Conservation (phyloP, 257 asterid species). For the Solanum lignicaule region DNA sequence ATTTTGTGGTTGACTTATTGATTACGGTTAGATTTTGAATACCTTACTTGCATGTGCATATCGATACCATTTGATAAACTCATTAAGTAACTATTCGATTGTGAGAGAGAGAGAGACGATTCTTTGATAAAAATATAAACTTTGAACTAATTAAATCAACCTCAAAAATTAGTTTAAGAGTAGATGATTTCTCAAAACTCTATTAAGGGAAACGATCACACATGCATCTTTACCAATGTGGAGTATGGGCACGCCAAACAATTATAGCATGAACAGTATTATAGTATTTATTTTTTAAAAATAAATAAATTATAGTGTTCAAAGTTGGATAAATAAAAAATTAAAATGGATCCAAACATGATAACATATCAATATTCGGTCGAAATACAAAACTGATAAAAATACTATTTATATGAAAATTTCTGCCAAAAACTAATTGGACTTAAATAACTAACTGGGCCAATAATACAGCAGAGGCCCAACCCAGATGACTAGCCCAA, state of each 20-base stretch:
- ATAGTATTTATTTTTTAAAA: no score
- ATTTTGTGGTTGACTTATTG: no score
- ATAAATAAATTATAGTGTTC: neutral
- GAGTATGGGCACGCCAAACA: neutral
- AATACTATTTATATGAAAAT: neutral
- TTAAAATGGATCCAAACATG: neutral
- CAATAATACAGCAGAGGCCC: neutral
- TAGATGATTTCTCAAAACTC: neutral
- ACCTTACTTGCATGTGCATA: neutral
- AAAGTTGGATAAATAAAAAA: neutral
- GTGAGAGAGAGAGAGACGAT: neutral
- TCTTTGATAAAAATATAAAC: neutral
- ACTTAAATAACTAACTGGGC: neutral
- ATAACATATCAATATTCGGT: neutral
- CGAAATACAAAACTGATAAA: neutral
- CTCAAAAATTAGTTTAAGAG: neutral
- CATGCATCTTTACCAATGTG: neutral
- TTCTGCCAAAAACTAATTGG: neutral
- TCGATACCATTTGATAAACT: neutral
- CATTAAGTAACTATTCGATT: neutral
- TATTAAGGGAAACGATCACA: neutral
- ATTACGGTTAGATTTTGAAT: no score
- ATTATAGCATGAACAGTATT: neutral
- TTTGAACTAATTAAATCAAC: neutral
- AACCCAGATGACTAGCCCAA: neutral